Percentiles rank a stretch among this genome's conserved stretches.
Conservation (phyloP, 1,284 basidiomycete genomes). For the Coniferiporia weirii region DNA sequence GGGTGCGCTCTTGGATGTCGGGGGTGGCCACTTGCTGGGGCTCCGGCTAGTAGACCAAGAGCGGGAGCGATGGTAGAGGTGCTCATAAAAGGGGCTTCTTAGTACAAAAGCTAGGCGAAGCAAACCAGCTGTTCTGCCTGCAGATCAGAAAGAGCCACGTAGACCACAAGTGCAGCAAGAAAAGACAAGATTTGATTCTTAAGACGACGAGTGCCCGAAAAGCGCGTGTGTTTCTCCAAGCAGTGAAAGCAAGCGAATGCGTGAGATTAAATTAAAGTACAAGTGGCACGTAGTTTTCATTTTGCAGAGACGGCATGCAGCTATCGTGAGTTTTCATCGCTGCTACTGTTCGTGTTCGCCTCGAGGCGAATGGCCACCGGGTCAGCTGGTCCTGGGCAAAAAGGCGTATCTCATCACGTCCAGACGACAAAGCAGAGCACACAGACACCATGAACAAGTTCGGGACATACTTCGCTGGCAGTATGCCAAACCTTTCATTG, state of each 20-base stretch:
- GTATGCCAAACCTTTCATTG: not conserved
- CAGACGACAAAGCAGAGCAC: not conserved
- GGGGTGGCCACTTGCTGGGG: not conserved
- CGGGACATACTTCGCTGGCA: not conserved
- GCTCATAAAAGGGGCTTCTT: not conserved
- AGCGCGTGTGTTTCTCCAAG: not conserved
- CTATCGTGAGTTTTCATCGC: not conserved
- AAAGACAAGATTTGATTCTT: conserved; percentile 4
- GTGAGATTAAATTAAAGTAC: not conserved
- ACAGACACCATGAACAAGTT: not conserved
- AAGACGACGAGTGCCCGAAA: not conserved
- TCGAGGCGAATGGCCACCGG: not conserved
- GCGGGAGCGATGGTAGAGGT: not conserved
- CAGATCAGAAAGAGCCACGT: not conserved
- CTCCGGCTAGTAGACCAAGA: not conserved
- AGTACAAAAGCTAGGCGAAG: not conserved
- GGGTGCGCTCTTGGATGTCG: not conserved
- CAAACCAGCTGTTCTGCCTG: not conserved
- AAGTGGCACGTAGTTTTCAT: not conserved
- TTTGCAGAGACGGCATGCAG: not conserved
- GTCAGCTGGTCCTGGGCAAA: not conserved
- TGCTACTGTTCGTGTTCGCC: not conserved
- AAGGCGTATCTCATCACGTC: not conserved
- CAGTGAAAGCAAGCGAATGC: not conserved
- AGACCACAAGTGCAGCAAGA: not conserved